A percentile compares a stretch with the other conserved stretches of the same genome.
Evolutionary conservation across 305 asterid species (phyloP).

Genomic region (Fraxinus dipetala): DNA sequence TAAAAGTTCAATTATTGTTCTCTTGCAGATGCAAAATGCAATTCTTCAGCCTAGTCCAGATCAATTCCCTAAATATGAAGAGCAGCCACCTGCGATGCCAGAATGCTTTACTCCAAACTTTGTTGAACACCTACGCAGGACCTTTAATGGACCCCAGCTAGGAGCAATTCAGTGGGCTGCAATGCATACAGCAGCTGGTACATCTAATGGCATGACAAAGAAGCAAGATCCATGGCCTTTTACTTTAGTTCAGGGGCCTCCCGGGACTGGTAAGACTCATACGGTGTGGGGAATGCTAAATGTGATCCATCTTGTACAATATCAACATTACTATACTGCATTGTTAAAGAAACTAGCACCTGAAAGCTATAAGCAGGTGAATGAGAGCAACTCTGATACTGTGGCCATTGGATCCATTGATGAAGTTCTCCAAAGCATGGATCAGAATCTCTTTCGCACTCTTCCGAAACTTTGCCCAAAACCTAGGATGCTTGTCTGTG

Average conservation of each 20-base stretch:
- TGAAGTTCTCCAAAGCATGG: slow-evolving; percentile 98
- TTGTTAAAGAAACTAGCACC: slow-evolving; percentile 95
- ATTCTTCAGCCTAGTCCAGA: slow-evolving; percentile 96
- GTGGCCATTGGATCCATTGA: slow-evolving; percentile 86
- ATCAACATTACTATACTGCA: slow-evolving; percentile 97
- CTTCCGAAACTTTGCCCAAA: slow-evolving; percentile 98
- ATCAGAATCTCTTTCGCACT: slow-evolving; percentile 92
- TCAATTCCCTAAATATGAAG: slow-evolving; percentile 92
- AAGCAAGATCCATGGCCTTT: slow-evolving; percentile 99
- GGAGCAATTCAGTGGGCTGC: slow-evolving; percentile 99
- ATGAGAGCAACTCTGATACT: slow-evolving; percentile 63
- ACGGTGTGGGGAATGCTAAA: slow-evolving; percentile 99
- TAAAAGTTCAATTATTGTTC: slow-evolving; percentile 9
- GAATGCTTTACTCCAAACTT: slow-evolving; percentile 96
- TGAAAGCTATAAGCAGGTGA: slow-evolving; percentile 93
- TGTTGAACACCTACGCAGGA: slow-evolving; percentile 69
- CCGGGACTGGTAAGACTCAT: slow-evolving; percentile 99
- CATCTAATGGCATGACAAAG: slow-evolving; percentile 69
- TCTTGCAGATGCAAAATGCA: slow-evolving; percentile 96
- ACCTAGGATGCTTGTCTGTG: slow-evolving; percentile 99
- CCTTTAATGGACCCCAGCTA: slow-evolving; percentile 88
- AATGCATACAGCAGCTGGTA: slow-evolving; percentile 96
- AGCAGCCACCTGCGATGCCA: slow-evolving; percentile 97
- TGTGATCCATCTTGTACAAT: slow-evolving; percentile 98
- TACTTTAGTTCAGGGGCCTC: slow-evolving; percentile 98